Percentiles rank a stretch among this genome's conserved stretches.
phyloP scores from a whole-genome alignment of 78 protist species.

The Tieghemostelium lacteum region DNA sequence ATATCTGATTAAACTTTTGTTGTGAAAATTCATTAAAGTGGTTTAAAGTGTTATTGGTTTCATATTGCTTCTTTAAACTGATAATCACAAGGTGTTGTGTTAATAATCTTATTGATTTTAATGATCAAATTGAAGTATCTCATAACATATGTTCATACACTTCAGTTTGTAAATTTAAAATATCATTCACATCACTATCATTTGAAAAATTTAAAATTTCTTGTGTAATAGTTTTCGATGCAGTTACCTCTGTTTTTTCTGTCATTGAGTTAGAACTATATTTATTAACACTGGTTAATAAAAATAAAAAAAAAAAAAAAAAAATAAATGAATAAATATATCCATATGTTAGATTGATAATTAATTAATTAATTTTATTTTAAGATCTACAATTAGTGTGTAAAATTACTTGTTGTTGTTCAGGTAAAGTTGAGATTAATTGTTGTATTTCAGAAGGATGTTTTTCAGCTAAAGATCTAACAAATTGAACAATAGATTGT shows the following conservation, averaged over 20 bases:
- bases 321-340: no score
- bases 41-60: slow-evolving; percentile 47
- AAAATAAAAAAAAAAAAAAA: no score
- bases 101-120: neutral
- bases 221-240: slow-evolving; percentile 16
- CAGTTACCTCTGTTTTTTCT: slow-evolving; percentile 2
- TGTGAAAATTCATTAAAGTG: slow-evolving; percentile 70
- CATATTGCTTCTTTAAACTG: slow-evolving; percentile 71
- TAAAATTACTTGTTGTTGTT: neutral
- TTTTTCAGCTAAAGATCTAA: neutral
- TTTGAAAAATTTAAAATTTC: slow-evolving; percentile 38
- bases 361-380: no score
- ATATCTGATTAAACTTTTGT: slow-evolving; percentile 31
- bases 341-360: no score
- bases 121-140: neutral
- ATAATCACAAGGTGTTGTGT: neutral
- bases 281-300: no score
- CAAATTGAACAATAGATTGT: neutral
- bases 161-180: slow-evolving; percentile 56
- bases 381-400: no score
- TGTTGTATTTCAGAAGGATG: slow-evolving; percentile 31
- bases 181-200: slow-evolving; percentile 47
- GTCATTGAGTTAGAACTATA: no score
- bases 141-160: slow-evolving; percentile 4
- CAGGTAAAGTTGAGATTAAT: slow-evolving; percentile 12